Conservation (phyloP, 352 stramenopile species). For the Globisporangium rhizosaccharum region DNA sequence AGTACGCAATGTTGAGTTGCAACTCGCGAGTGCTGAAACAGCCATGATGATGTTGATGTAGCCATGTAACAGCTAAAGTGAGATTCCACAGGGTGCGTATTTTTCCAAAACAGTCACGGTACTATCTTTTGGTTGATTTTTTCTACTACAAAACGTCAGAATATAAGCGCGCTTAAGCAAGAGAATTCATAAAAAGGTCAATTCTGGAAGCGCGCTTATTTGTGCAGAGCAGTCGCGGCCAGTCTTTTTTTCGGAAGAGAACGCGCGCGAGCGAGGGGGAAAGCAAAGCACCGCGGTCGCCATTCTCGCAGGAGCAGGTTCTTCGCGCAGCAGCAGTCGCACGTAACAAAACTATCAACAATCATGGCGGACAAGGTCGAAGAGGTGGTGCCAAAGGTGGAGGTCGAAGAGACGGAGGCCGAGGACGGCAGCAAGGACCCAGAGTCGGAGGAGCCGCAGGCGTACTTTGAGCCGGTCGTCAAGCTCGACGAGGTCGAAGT, state of each 20-base stretch:
- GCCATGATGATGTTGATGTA: no score
- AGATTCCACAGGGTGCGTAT: no score
- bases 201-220: no score
- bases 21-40: no score
- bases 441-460: constrained; percentile 80
- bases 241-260: constrained; percentile 65
- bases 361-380: constrained; percentile 58
- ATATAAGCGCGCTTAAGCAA: no score
- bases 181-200: no score
- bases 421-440: constrained; percentile 49
- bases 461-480: constrained; percentile 86
- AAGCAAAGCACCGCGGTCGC: background rate
- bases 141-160: no score
- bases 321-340: background rate
- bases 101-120: no score
- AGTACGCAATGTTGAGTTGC: no score
- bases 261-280: constrained; percentile 13
- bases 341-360: constrained; percentile 23
- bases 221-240: constrained; percentile 22
- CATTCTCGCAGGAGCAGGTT: constrained; percentile 10
- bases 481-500: constrained; percentile 94
- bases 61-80: no score
- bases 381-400: constrained; percentile 58
- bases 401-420: constrained; percentile 41
- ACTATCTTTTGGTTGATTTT: no score